phyloP scores from a whole-genome alignment of 208 protist species.

The Crithidia brevicula region DNA sequence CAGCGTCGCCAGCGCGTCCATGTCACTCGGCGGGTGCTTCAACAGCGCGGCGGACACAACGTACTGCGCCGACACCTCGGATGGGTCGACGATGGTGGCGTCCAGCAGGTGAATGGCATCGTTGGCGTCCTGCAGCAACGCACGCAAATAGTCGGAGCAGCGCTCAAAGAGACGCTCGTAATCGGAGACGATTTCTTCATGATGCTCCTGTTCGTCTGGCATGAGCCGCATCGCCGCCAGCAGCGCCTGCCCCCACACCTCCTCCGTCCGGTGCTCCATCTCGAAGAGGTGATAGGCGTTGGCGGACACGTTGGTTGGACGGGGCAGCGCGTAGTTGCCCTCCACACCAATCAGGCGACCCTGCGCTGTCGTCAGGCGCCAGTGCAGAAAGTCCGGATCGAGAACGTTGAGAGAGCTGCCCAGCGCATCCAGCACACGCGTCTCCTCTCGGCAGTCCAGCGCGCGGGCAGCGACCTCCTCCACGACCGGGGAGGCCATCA shows the following conservation, averaged over 20 bases:
- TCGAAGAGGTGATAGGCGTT: constrained; percentile 28
- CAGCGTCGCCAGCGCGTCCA: constrained; percentile 43
- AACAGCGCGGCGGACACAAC: constrained; percentile 56
- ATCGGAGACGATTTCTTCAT: constrained; percentile 65
- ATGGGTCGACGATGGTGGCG: constrained; percentile 26
- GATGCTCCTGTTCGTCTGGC: constrained; percentile 73
- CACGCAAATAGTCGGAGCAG: constrained; percentile 63
- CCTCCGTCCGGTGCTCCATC: constrained; percentile 45
- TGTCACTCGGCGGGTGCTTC: constrained; percentile 46
- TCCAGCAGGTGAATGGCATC: constrained; percentile 47
- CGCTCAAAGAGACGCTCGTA: constrained; percentile 70
- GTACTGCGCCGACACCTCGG: constrained; percentile 43
- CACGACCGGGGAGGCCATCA: constrained; percentile 53
- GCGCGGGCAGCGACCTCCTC: constrained; percentile 32
- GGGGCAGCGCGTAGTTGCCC: constrained; percentile 30
- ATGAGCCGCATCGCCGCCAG: constrained; percentile 52
- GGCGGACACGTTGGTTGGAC: constrained; percentile 19
- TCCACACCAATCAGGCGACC: constrained; percentile 24
- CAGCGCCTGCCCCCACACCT: constrained; percentile 66
- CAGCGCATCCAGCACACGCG: constrained; percentile 29
- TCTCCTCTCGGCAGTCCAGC: constrained; percentile 35
- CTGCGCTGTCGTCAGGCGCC: constrained; percentile 35
- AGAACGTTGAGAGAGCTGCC: constrained; percentile 44
- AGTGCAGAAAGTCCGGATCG: constrained; percentile 42
- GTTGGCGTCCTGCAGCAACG: constrained; percentile 40